Percentiles rank a stretch among this genome's conserved stretches.
These are phyloP conservation scores for Chytriomyces sp. DNA, from an alignment of 192 early-diverging fungal species.

Conservation along the genomic window DNA sequence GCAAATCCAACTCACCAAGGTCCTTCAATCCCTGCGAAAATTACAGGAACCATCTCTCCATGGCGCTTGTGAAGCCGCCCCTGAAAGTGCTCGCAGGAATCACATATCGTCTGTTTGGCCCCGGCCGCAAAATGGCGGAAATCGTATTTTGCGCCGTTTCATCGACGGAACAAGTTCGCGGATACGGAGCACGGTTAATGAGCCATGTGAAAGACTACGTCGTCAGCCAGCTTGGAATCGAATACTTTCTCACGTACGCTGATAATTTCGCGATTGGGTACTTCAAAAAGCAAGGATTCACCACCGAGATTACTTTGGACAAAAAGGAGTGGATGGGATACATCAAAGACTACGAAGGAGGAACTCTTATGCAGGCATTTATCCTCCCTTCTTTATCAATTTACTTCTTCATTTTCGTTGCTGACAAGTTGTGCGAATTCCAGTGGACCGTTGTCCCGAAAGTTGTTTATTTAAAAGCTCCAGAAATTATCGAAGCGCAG, in stretches of 20 bases:
- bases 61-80: conserved; percentile 74
- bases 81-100: conserved; percentile 91
- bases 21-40: neutral
- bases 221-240: conserved; percentile 67
- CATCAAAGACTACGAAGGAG: conserved; percentile 99
- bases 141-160: conserved; percentile 98
- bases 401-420: neutral
- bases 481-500: conserved; percentile 76
- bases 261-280: conserved; percentile 99
- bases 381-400: neutral
- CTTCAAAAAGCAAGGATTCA: conserved; percentile 99
- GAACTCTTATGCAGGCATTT: conserved; percentile 89
- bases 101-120: conserved; percentile 88
- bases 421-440: neutral
- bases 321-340: conserved; percentile 94
- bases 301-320: conserved; percentile 94
- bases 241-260: conserved; percentile 95
- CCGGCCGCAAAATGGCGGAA: conserved; percentile 86
- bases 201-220: conserved; percentile 96
- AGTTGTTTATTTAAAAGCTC: conserved; percentile 81
- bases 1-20: neutral
- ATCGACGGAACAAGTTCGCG: conserved; percentile 90
- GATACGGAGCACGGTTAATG: conserved; percentile 96
- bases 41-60: conserved; percentile 79
- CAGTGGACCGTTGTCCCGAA: conserved; percentile 90